Conservation (phyloP, 2,329 filamentous ascomycete genomes). For the Colletotrichum acutatum region DNA sequence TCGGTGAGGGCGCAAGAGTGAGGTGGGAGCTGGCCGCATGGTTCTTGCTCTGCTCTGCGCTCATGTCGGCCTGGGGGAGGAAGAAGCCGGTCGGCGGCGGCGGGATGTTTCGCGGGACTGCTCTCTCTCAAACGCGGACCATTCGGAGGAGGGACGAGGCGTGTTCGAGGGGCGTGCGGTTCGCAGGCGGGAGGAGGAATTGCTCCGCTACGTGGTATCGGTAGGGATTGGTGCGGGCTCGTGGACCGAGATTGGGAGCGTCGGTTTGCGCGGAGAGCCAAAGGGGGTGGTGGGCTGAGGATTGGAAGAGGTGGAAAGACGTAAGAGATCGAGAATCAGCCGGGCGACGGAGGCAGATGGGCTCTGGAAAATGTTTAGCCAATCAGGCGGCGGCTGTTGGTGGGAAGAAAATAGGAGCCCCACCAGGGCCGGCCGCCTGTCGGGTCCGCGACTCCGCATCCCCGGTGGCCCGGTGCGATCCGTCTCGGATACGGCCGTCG, state of each 20-base stretch:
- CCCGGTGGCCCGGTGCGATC: neutral
- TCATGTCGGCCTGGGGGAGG: conserved; percentile 26
- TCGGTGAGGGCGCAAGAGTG: conserved; percentile 27
- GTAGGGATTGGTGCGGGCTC: neutral
- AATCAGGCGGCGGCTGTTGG: neutral
- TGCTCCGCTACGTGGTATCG: neutral
- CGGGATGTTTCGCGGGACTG: conserved; percentile 4
- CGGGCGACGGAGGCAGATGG: conserved; percentile 6
- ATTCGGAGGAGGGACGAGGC: neutral
- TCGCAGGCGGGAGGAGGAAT: neutral
- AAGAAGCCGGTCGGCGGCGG: neutral
- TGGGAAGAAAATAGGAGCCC: neutral
- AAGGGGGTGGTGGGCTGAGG: neutral
- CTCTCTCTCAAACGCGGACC: neutral
- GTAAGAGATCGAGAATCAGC: conserved; percentile 5
- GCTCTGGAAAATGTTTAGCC: conserved; percentile 20
- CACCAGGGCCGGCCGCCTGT: neutral
- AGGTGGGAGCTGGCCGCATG: conserved; percentile 35
- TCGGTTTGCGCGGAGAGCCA: neutral
- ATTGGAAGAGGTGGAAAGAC: neutral
- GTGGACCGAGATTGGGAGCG: neutral
- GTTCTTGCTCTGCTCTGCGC: conserved; percentile 33
- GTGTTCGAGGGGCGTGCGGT: neutral
- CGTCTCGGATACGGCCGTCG: neutral
- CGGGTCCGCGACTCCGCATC: neutral